Conservation (phyloP, 352 stramenopile genomes). For the Pythium vanterpoolii region DNA sequence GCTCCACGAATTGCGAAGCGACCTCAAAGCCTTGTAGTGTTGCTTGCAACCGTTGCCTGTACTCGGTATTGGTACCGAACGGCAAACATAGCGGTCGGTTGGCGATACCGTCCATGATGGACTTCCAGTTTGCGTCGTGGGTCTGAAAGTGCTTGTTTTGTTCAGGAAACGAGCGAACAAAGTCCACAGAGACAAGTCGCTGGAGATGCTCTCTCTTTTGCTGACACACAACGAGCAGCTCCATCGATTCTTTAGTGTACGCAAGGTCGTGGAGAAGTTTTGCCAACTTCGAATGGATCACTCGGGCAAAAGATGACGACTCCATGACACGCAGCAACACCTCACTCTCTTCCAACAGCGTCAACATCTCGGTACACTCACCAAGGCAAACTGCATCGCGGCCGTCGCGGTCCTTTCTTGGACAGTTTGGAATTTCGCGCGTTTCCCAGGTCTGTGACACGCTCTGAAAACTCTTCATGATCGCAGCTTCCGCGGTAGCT, state of each 20-base stretch:
- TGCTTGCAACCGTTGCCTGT: constrained; percentile 35
- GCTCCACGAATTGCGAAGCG: constrained; percentile 39
- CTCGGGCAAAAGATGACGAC: constrained; percentile 57
- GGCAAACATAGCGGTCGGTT: constrained; percentile 54
- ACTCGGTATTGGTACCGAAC: constrained; percentile 47
- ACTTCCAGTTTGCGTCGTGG: constrained; percentile 52
- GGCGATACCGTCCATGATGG: constrained; percentile 39
- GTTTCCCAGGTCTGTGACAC: constrained; percentile 55
- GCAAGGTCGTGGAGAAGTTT: constrained; percentile 47
- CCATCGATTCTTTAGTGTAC: constrained; percentile 45
- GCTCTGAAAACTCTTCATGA: constrained; percentile 55
- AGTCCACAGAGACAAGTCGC: constrained; percentile 55
- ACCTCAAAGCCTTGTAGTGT: constrained; percentile 56
- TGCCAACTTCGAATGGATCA: constrained; percentile 43
- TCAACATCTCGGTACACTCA: constrained; percentile 51
- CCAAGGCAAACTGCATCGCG: constrained; percentile 50
- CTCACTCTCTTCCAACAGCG: constrained; percentile 67
- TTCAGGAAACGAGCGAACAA: constrained; percentile 54
- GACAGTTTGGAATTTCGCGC: constrained; percentile 43
- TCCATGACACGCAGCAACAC: constrained; percentile 72
- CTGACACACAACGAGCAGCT: constrained; percentile 54
- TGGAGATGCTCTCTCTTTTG: constrained; percentile 71
- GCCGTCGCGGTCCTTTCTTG: constrained; percentile 57
- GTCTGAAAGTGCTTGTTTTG: constrained; percentile 49
- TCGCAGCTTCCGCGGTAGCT: constrained; percentile 59